A percentile compares a stretch with the other conserved stretches of the same genome.
Evolutionary conservation across 331 rosid genomes (phyloP).

Genomic region (Spiraea crenata): DNA sequence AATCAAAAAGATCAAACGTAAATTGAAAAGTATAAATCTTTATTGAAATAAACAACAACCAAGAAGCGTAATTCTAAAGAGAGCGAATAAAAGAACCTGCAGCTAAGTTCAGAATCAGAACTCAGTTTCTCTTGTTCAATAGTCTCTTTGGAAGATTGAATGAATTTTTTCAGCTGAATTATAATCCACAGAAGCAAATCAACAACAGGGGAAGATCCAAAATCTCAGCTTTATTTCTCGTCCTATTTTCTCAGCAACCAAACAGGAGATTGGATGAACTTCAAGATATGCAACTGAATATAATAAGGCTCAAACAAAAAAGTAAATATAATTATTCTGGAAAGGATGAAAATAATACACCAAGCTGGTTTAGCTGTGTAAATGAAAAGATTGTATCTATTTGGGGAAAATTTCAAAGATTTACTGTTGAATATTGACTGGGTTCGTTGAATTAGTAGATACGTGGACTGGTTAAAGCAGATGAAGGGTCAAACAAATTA

Average conservation of each 20-base stretch:
- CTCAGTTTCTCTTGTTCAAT: not conserved
- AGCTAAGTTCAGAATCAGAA: not conserved
- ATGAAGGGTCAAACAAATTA: not conserved
- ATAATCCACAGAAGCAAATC: conserved; percentile 10
- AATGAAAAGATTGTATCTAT: too few relatives aligned
- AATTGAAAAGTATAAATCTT: not conserved
- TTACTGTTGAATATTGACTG: not conserved
- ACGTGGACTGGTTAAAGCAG: not conserved
- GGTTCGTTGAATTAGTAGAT: not conserved
- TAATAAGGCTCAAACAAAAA: not conserved
- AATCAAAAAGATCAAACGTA: not conserved
- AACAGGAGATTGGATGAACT: conserved; percentile 4
- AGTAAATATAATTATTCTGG: not conserved
- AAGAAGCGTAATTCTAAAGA: conserved; percentile 6
- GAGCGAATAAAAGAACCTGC: conserved; percentile 13
- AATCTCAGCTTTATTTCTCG: not conserved
- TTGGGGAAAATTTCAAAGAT: too few relatives aligned
- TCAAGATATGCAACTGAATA: conserved; percentile 13
- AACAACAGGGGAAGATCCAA: conserved; percentile 8
- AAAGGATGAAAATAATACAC: not conserved
- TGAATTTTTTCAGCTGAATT: not conserved
- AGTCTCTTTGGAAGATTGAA: not conserved
- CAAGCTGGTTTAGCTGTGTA: too few relatives aligned
- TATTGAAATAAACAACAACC: not conserved
- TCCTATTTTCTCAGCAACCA: conserved; percentile 14